Percentiles rank a stretch among this genome's conserved stretches.
These are phyloP conservation scores for Aspergillus hortae DNA, from an alignment of 2,329 filamentous ascomycete genomes.

Conservation along the genomic window DNA sequence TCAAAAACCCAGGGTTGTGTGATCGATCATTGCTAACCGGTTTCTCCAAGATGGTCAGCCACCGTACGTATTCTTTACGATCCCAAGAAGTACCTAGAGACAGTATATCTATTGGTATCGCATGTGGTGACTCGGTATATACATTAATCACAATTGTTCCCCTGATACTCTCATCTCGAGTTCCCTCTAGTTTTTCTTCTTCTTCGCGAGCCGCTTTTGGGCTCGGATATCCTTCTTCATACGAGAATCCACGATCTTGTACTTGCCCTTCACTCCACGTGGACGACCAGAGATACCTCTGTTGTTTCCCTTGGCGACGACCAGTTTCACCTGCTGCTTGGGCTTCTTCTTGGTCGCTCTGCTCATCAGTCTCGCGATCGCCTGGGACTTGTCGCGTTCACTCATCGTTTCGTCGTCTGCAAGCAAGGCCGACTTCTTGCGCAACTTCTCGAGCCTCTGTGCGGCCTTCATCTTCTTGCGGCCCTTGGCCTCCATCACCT, in stretches of 20 bases:
- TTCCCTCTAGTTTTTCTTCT: slow-evolving; percentile 53
- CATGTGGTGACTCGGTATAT: slow-evolving; percentile 16
- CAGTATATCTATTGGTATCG: neutral
- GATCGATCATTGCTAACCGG: too few species aligned
- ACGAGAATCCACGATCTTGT: slow-evolving; percentile 92
- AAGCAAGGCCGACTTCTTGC: slow-evolving; percentile 92
- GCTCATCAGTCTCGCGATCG: slow-evolving; percentile 75
- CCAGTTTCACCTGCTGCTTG: slow-evolving; percentile 75
- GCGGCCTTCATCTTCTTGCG: slow-evolving; percentile 96
- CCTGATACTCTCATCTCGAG: slow-evolving; percentile 12
- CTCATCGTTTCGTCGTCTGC: slow-evolving; percentile 87
- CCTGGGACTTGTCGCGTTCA: slow-evolving; percentile 90
- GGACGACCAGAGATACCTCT: slow-evolving; percentile 82
- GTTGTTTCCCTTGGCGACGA: slow-evolving; percentile 82
- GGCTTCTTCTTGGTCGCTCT: slow-evolving; percentile 84
- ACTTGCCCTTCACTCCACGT: slow-evolving; percentile 88
- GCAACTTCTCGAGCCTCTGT: slow-evolving; percentile 85
- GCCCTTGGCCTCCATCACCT: slow-evolving; percentile 93
- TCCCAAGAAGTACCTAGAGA: too few species aligned
- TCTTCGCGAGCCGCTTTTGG: slow-evolving; percentile 76
- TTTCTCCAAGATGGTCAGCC: too few species aligned
- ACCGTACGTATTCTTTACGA: too few species aligned
- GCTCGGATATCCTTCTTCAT: slow-evolving; percentile 96
- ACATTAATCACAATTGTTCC: slow-evolving; percentile 11
- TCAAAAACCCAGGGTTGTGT: too few species aligned